phyloP scores from a whole-genome alignment of 2,329 filamentous ascomycete species.

The Bisporella sp. region DNA sequence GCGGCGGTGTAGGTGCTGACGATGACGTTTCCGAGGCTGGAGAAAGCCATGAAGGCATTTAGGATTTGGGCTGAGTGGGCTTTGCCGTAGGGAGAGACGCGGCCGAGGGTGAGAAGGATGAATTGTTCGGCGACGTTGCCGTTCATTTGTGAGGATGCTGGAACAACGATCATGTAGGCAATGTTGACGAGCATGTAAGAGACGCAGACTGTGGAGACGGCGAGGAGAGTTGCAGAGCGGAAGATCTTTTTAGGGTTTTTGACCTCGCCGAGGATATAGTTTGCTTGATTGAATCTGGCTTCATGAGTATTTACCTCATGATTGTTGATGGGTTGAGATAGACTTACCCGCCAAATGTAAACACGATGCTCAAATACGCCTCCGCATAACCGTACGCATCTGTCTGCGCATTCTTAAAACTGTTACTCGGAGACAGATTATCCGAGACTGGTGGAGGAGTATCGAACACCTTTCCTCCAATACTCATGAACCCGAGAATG shows the following conservation, averaged over 20 bases:
- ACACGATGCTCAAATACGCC: no score
- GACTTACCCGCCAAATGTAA: no score
- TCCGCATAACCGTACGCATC: no score
- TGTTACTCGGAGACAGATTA: no score
- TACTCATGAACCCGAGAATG: slow-evolving; percentile 26
- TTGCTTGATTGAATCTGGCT: slow-evolving; percentile 35
- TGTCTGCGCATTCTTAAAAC: no score
- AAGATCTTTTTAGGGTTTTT: slow-evolving; percentile 31
- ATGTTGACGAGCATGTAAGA: slow-evolving; percentile 35
- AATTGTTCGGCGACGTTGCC: no score
- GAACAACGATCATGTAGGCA: slow-evolving; percentile 36
- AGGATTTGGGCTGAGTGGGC: no score
- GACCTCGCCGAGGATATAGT: slow-evolving; percentile 34
- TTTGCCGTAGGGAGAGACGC: no score
- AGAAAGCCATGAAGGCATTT: slow-evolving; percentile 30
- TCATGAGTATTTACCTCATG: no score
- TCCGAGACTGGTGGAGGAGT: no score
- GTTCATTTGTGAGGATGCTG: slow-evolving; percentile 1
- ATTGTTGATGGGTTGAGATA: no score
- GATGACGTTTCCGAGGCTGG: slow-evolving; percentile 49
- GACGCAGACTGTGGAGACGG: slow-evolving; percentile 27
- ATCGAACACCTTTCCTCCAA: neutral
- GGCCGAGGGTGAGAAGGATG: no score
- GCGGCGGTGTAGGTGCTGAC: slow-evolving; percentile 49
- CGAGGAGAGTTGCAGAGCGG: slow-evolving; percentile 28